phyloP scores from a whole-genome alignment of 768 basidiomycete species.

The Agaricus sinodeliciosus region DNA sequence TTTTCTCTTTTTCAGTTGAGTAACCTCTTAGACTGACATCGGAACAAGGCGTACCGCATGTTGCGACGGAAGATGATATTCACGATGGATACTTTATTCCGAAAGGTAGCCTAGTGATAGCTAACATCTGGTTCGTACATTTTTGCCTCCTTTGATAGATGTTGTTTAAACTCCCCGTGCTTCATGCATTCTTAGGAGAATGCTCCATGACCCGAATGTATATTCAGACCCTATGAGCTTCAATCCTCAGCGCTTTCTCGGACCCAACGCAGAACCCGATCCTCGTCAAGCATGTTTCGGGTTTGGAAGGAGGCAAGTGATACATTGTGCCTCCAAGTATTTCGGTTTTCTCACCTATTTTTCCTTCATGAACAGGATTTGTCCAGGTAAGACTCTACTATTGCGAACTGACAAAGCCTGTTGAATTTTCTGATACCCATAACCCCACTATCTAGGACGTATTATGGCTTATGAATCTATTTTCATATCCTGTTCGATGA shows the following conservation, averaged over 20 bases:
- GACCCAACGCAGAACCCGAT: constrained; percentile 32
- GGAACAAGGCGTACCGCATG: constrained; percentile 29
- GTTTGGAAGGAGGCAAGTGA: constrained; percentile 40
- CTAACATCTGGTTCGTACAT: constrained; percentile 25
- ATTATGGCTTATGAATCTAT: constrained; percentile 36
- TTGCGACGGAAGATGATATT: constrained; percentile 34
- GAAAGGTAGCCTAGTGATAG: constrained; percentile 29
- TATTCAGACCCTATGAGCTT: constrained; percentile 40
- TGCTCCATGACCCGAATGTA: constrained; percentile 33
- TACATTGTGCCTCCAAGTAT: background rate
- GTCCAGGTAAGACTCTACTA: constrained; percentile 21
- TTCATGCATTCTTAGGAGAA: constrained; percentile 21
- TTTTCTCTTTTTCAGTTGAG: background rate
- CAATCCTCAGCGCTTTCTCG: constrained; percentile 41
- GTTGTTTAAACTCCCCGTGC: no score
- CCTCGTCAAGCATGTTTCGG: constrained; percentile 44
- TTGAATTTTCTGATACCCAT: background rate
- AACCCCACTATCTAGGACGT: constrained; percentile 22
- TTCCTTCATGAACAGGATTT: constrained; percentile 20
- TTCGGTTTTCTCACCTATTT: background rate
- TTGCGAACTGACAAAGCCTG: constrained; percentile 2
- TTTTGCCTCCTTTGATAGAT: background rate
- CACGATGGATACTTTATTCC: constrained; percentile 39
- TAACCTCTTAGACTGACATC: constrained; percentile 2
- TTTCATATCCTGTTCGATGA: constrained; percentile 33